Percentiles rank a stretch among this genome's conserved stretches.
Evolutionary conservation across 345 rosid genomes (phyloP).

Genomic region (Heritiera littoralis): DNA sequence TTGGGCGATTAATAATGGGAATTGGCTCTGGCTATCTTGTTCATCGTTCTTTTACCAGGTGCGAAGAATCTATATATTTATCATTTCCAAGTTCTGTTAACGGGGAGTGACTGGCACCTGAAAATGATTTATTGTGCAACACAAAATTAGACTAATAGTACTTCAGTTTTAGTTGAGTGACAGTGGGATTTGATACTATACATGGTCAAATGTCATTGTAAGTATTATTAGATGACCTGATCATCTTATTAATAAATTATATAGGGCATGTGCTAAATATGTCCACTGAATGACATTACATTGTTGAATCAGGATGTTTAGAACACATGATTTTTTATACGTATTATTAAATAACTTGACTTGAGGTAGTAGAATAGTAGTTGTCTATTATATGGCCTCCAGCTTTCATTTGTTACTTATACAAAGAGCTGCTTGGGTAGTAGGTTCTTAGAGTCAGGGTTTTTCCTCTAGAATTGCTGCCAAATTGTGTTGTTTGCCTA

Average conservation of each 20-base stretch:
- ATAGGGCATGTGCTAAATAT: neutral
- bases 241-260: neutral
- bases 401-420: neutral
- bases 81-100: slow-evolving; percentile 1
- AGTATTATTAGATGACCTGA: neutral
- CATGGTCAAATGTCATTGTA: neutral
- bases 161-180: neutral
- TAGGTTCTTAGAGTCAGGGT: neutral
- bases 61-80: neutral
- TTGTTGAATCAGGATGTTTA: neutral
- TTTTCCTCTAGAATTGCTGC: neutral
- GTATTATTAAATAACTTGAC: neutral
- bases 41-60: slow-evolving; percentile 99
- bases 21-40: slow-evolving; percentile 96
- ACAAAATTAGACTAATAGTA: neutral
- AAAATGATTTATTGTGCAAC: neutral
- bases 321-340: neutral
- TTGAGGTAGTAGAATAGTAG: neutral
- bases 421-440: neutral
- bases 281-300: neutral
- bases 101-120: neutral
- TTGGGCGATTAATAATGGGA: slow-evolving; percentile 93
- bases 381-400: neutral
- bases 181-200: neutral
- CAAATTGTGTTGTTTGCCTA: neutral